Base-by-base conservation (phyloP, 305 asterid genomes). In the Solanum aculeatissimum region DNA sequence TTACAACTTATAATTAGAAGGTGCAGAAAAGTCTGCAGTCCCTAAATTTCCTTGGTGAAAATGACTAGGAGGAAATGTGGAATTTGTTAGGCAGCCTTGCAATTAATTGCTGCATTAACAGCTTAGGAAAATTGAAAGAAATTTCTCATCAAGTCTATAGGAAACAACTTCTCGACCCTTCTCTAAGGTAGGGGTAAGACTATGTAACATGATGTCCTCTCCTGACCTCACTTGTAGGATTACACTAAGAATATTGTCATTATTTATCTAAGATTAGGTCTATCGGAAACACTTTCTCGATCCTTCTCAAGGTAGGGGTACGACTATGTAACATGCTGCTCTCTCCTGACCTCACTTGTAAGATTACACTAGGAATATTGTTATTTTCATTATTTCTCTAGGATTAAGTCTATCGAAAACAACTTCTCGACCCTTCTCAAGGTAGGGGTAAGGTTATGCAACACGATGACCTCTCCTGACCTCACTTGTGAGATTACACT, bases 41-140 rank as follows among this genome's bases (percentile, higher is more conserved):
- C 82, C 47, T 27, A 49, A 47, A 77, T 77, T 49, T 77, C 47
- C 82, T 49, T 49, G 63, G 65, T 77, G 82, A 77, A n/a, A 51
- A 27, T 77, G 82, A 51, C 63, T 51, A 51, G 65, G 82, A 15
- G 40, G 29, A 49, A 5, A 49, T 18, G 45, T 77, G 63, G 27
- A 51, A 16, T 9, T 27, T 51, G 43, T 77, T 77, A 51, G 45
- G 65, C 47, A 77, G 82, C 43, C 18, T 51, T 77, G 14, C 27
- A 35, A 77, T 77, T 15, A 25, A 43, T 72, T 14, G 54, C 15
- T 47, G 15, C 57, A 72, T 21, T 72, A 43, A 12, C 18, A n/a
- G 14, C 14, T 3, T 23, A 2, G 21, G 13, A 47, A 74, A 47
- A 25, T 74, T 14, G n/a, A 16, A 23, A 14, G 60, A 25, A 8